Conservation (phyloP, 208 protist species). For the Porcisia deanei region DNA sequence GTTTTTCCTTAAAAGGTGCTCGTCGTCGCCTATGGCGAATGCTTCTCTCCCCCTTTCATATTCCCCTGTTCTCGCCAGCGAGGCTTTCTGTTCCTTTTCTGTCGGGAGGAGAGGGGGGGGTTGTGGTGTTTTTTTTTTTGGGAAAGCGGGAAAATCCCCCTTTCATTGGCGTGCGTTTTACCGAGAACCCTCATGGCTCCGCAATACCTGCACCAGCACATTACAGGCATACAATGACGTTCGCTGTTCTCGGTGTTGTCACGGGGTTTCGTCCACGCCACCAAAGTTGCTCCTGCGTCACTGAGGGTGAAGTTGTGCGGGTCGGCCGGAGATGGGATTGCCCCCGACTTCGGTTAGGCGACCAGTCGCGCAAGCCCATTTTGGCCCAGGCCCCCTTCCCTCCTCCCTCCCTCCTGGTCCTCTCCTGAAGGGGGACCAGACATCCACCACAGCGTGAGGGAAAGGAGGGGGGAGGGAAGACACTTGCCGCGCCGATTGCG, state of each 20-base stretch:
- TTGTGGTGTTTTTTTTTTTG: not conserved
- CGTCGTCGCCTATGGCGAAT: not conserved
- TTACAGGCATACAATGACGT: not conserved
- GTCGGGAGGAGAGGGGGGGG: too few relatives aligned
- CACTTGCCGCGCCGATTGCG: not conserved
- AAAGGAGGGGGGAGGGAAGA: too few relatives aligned
- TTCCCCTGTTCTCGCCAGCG: not conserved
- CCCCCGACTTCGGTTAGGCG: too few relatives aligned
- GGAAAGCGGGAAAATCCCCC: not conserved
- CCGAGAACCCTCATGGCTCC: not conserved
- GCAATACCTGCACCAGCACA: not conserved
- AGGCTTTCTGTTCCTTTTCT: not conserved
- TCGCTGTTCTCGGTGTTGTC: not conserved
- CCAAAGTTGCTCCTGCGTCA: not conserved
- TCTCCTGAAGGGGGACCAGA: not conserved
- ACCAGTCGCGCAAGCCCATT: not conserved
- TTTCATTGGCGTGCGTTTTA: not conserved
- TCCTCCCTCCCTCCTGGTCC: not conserved
- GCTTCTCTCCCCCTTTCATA: not conserved
- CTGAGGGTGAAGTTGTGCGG: not conserved
- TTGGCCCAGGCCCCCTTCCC: not conserved
- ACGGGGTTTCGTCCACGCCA: not conserved
- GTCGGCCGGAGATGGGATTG: too few relatives aligned
- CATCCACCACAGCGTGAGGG: not conserved
- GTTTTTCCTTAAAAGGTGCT: not conserved